Evolutionary conservation across 495 filamentous ascomycete species (phyloP).

Genomic region (Penicillium longicatenatum): DNA sequence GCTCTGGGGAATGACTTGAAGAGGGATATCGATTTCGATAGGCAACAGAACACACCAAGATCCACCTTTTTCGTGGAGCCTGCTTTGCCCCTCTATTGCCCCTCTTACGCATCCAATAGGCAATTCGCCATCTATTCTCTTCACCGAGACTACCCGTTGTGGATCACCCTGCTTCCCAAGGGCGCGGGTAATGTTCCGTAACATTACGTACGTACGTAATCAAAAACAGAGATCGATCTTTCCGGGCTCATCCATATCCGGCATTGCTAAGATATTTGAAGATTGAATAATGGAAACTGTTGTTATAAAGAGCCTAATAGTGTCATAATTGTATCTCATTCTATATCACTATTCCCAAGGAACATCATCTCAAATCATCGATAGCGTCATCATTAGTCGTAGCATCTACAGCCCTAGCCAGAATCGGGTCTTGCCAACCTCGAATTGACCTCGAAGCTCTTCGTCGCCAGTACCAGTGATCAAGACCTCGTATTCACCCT

Average conservation of each 20-base stretch:
- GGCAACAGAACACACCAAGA: neutral
- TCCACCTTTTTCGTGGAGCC: constrained; percentile 1
- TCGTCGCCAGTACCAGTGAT: constrained; percentile 57
- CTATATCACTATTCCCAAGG: neutral
- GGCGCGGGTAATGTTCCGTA: neutral
- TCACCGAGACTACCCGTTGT: constrained; percentile 7
- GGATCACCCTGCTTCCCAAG: neutral
- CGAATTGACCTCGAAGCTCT: constrained; percentile 48
- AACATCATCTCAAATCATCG: neutral
- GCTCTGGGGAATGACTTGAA: constrained; percentile 9
- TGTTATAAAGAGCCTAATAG: neutral
- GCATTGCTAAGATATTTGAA: neutral
- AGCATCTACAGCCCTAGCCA: constrained; percentile 49
- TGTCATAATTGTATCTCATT: neutral
- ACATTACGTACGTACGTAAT: neutral
- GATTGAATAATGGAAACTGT: neutral
- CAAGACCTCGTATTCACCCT: constrained; percentile 68
- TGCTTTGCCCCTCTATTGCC: constrained; percentile 1
- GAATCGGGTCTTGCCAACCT: constrained; percentile 57
- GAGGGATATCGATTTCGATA: neutral
- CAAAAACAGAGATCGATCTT: neutral
- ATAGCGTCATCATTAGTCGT: neutral
- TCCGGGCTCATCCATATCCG: too few species aligned
- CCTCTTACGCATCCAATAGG: neutral
- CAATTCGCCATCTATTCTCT: neutral